Evolutionary conservation across 2,329 filamentous ascomycete genomes (phyloP).

Genomic region (Orbilia oligospora): DNA sequence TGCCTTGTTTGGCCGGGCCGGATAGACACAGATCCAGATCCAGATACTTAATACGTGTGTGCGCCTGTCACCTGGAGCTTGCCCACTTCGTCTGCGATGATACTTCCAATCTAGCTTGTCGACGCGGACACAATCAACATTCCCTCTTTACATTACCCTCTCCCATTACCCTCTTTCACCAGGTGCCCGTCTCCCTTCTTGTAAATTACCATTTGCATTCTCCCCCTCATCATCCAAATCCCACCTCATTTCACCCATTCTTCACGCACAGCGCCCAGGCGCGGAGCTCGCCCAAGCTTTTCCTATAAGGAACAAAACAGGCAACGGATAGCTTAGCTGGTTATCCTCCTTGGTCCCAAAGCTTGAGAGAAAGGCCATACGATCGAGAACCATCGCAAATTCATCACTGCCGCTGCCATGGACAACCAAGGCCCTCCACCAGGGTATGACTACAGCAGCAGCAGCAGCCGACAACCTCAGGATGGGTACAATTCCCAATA

Average conservation of each 20-base stretch:
- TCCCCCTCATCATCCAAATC: slow-evolving; percentile 7
- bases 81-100: slow-evolving; percentile 16
- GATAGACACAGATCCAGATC: not conserved
- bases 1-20: slow-evolving; percentile 17
- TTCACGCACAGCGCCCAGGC: slow-evolving; percentile 1
- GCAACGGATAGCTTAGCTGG: not conserved
- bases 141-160: no score
- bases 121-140: not conserved
- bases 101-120: slow-evolving; percentile 23
- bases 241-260: slow-evolving; percentile 32
- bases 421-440: slow-evolving; percentile 60
- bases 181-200: not conserved
- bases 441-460: slow-evolving; percentile 41
- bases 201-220: slow-evolving; percentile 30
- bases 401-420: slow-evolving; percentile 49
- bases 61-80: slow-evolving; percentile 18
- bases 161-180: not conserved
- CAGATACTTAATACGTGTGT: slow-evolving; percentile 6
- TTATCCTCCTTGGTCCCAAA: not conserved
- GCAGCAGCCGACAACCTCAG: slow-evolving; percentile 32
- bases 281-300: slow-evolving; percentile 4
- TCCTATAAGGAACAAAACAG: not conserved
- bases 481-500: slow-evolving; percentile 39
- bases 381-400: slow-evolving; percentile 8
- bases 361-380: not conserved